Evolutionary conservation across 1,139 yeast genomes (phyloP).

Genomic region (Wickerhamomyces sp.): DNA sequence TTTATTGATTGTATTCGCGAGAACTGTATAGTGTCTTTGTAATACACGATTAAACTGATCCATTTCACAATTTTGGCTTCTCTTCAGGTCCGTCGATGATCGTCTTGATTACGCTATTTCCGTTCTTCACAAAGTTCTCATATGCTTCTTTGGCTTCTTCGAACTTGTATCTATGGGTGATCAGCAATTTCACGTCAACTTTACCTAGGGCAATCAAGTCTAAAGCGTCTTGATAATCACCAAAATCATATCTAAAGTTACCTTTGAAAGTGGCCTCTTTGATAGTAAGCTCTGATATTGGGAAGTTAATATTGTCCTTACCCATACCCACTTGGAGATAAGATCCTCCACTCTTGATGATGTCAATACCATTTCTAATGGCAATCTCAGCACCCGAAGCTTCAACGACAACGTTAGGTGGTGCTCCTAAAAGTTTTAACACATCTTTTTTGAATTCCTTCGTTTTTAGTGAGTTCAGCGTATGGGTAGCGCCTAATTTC

Average conservation of each 20-base stretch:
- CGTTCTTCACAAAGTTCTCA: conserved; percentile 49
- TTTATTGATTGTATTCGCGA: too few species aligned
- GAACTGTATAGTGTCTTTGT: too few species aligned
- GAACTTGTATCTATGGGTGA: conserved; percentile 74
- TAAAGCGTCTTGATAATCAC: conserved; percentile 76
- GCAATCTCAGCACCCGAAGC: conserved; percentile 74
- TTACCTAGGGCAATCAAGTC: conserved; percentile 58
- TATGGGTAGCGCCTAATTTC: conserved; percentile 39
- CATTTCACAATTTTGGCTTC: not conserved
- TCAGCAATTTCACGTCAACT: conserved; percentile 59
- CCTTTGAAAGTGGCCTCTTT: conserved; percentile 72
- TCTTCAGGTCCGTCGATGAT: conserved; percentile 51
- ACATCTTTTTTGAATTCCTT: conserved; percentile 36
- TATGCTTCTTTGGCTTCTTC: conserved; percentile 80
- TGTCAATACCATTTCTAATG: conserved; percentile 57
- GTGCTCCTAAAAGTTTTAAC: conserved; percentile 34
- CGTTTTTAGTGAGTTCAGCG: conserved; percentile 48
- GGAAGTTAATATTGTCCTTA: conserved; percentile 60
- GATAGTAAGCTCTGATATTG: conserved; percentile 65
- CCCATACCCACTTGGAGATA: conserved; percentile 80
- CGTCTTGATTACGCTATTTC: conserved; percentile 56
- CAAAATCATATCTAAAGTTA: conserved; percentile 75
- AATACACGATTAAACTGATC: too few species aligned
- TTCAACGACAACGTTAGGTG: conserved; percentile 61
- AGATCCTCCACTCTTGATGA: conserved; percentile 57